Evolutionary conservation across 1,284 basidiomycete species (phyloP).

Genomic region (Puccinia hordei): DNA sequence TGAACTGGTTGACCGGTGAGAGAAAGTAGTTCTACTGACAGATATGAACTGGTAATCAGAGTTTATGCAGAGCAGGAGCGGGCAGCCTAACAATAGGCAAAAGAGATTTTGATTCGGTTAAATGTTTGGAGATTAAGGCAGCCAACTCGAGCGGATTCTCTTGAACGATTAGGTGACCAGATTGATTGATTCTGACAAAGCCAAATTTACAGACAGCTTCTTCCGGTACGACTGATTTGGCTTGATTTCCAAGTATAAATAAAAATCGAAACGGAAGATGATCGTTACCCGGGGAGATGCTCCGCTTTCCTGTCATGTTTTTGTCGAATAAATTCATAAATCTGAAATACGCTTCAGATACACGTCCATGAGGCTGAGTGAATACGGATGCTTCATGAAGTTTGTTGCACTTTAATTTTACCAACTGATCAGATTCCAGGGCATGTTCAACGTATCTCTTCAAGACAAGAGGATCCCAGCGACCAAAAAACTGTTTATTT

Average conservation of each 20-base stretch:
- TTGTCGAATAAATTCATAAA: constrained; percentile 51
- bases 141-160: constrained; percentile 54
- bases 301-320: background rate
- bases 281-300: background rate
- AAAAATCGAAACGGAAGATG: constrained; percentile 1
- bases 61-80: background rate
- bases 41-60: background rate
- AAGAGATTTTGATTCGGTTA: background rate
- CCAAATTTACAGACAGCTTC: background rate
- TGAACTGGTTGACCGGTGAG: too few species aligned
- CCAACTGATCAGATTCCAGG: constrained; percentile 58
- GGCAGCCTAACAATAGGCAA: too few species aligned
- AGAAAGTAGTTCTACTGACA: too few species aligned
- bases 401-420: constrained; percentile 55
- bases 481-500: constrained; percentile 68
- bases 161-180: constrained; percentile 56
- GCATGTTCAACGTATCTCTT: constrained; percentile 70
- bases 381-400: constrained; percentile 57
- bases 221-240: constrained; percentile 47
- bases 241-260: constrained; percentile 50
- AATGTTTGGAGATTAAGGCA: background rate
- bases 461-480: constrained; percentile 73
- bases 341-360: constrained; percentile 37
- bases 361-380: constrained; percentile 52
- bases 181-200: background rate